Conservation (phyloP, 805 yeast species). For the Wickerhamiella kazuoi region DNA sequence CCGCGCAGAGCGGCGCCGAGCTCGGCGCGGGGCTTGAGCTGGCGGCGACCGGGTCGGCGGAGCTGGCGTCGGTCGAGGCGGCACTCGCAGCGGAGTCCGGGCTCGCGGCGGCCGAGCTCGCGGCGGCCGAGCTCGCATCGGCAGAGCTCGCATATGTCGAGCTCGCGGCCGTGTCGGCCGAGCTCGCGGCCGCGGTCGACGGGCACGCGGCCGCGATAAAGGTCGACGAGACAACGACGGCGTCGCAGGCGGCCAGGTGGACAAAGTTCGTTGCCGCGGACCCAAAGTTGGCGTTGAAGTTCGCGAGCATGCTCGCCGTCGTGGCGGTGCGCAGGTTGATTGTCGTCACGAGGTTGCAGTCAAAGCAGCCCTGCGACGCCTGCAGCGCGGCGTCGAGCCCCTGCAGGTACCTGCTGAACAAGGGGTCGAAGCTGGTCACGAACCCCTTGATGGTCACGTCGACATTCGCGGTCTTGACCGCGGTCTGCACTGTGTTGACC, state of each 20-base stretch:
- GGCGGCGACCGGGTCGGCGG: not conserved
- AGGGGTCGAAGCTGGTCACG: not conserved
- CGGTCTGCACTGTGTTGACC: no score
- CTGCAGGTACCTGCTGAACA: not conserved
- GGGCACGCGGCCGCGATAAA: not conserved
- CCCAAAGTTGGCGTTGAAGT: not conserved
- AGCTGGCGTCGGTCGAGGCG: no score
- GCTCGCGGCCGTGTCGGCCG: not conserved
- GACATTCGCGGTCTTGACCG: no score
- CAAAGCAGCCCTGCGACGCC: not conserved
- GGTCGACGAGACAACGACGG: not conserved
- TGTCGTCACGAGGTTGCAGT: no score
- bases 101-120: not conserved
- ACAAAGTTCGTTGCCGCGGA: not conserved
- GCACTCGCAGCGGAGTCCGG: no score
- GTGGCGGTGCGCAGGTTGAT: no score
- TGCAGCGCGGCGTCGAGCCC: not conserved
- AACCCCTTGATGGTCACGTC: not conserved
- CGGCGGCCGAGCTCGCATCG: not conserved
- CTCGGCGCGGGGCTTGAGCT: no score
- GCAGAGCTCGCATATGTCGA: not conserved
- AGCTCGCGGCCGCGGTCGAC: not conserved
- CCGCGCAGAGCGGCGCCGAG: no score
- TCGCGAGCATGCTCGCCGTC: no score
- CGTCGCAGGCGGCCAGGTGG: not conserved